Evolutionary conservation across 176 grass and related monocot genomes (phyloP).

Genomic region (Phragmites australis): DNA sequence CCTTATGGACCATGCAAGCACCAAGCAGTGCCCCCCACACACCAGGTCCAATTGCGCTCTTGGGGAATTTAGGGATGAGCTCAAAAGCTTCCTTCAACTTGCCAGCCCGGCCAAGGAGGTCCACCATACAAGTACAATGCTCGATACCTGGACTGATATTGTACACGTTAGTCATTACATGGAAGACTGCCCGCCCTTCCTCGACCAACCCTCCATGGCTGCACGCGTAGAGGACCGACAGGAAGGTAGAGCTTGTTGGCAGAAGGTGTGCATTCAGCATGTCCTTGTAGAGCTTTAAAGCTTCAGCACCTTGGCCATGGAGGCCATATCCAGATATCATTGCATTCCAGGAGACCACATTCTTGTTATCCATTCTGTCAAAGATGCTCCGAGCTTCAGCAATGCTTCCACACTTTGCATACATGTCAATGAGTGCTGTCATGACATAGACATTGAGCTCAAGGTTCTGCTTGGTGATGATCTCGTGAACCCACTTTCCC

Average conservation of each 20-base stretch:
- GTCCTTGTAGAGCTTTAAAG: constrained; percentile 62
- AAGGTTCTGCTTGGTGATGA: constrained; percentile 52
- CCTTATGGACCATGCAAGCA: constrained; percentile 72
- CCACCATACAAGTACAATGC: constrained; percentile 91
- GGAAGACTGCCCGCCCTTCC: constrained; percentile 60
- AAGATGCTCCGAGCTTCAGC: constrained; percentile 65
- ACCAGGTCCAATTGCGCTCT: constrained; percentile 46
- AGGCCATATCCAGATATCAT: constrained; percentile 84
- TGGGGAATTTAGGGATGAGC: constrained; percentile 74
- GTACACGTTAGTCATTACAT: constrained; percentile 51
- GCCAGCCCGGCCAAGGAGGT: constrained; percentile 79
- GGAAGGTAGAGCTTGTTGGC: constrained; percentile 70
- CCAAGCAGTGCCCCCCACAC: constrained; percentile 88
- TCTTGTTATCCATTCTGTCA: constrained; percentile 63
- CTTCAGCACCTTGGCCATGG: constrained; percentile 68
- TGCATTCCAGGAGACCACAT: constrained; percentile 77
- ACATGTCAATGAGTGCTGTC: constrained; percentile 81
- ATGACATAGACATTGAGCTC: constrained; percentile 58
- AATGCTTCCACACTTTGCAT: constrained; percentile 78
- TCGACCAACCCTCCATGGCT: constrained; percentile 77
- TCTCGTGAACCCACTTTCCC: constrained; percentile 78
- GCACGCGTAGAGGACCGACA: constrained; percentile 73
- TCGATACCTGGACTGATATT: constrained; percentile 51
- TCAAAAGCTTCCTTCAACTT: constrained; percentile 60
- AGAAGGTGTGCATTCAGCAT: constrained; percentile 56